These are phyloP conservation scores for Paraphoma chrysanthemicola DNA, from an alignment of 2,329 filamentous ascomycete genomes.

Conservation along the genomic window DNA sequence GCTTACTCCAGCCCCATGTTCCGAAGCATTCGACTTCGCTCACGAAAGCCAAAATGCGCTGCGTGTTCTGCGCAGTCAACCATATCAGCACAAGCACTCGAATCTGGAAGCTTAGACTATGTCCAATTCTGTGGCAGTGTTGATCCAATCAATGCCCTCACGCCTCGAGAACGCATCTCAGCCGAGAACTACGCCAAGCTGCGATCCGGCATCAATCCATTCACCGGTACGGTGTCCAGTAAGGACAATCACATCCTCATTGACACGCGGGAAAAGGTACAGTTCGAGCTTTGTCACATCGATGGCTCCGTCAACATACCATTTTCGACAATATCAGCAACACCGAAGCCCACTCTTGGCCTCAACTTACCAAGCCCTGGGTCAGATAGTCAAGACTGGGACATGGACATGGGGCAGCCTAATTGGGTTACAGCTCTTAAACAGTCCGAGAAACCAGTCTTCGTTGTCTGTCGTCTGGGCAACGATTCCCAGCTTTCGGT, in stretches of 20 bases:
- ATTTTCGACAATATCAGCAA: conserved; percentile 62
- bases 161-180: conserved; percentile 71
- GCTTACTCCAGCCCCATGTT: conserved; percentile 66
- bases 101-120: conserved; percentile 77
- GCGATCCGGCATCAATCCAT: conserved; percentile 40
- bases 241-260: conserved; percentile 66
- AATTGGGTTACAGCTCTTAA: conserved; percentile 40
- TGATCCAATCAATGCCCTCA: conserved; percentile 63
- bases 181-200: conserved; percentile 64
- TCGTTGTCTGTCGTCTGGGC: conserved; percentile 75
- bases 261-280: conserved; percentile 84
- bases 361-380: neutral
- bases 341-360: conserved; percentile 3
- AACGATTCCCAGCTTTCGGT: conserved; percentile 80
- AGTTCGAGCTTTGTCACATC: conserved; percentile 81
- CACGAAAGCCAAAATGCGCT: conserved; percentile 73
- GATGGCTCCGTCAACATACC: conserved; percentile 78
- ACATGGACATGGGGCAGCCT: conserved; percentile 19
- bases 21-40: conserved; percentile 76
- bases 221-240: conserved; percentile 37
- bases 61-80: conserved; percentile 72
- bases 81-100: conserved; percentile 69
- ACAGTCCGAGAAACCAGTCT: conserved; percentile 61
- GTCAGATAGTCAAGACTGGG: neutral
- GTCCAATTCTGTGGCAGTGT: conserved; percentile 80